Base-by-base conservation (phyloP, 331 rosid genomes). In the Telfairia occidentalis region DNA sequence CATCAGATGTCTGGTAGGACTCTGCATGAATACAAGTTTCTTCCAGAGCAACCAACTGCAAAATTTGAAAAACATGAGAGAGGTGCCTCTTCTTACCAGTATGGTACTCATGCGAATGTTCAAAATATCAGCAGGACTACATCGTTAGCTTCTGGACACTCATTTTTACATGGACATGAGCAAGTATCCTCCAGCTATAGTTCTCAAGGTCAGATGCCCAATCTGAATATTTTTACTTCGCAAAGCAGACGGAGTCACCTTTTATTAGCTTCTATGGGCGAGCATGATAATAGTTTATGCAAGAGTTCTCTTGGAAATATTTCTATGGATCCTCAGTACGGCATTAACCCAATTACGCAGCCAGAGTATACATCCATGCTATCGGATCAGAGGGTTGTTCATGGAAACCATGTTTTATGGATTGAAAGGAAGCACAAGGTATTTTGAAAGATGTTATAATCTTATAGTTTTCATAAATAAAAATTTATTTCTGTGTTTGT, bases 1-100 rank as follows among this genome's bases (percentile, higher is more conserved):
- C 53, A 75, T 65, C 75, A 87, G 94, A 90, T 85, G 30, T 77
- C 78, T 81, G 78, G 88, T 49, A 84, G 88, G 87, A 81, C 92
- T 83, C 81, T 87, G 74, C 92, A 83, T 38, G 92, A 90, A 77
- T 90, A 90, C 78, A 86, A 90, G 77, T 90, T 90, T 83, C 87
- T 90, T 81, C 94, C 93, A 4, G 92, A 87, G 84, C 87, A 84
- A 75, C 94, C 94, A 73, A 84, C 89, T 80, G 88, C 83, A 73
- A 86, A 82, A 81, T 72, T 64, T 46, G 96, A 88, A 26, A 34
- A 81, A 26, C 78, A 80, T 74, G 92, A 84, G 55, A 80, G 84
- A 69, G 80, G 76, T 64, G 45, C 82, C 76, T 71, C 82, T 46
- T 75, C 93, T 64, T 76, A 78, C 74, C 84, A 79, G 61, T 78